phyloP scores from a whole-genome alignment of 352 stramenopile species.

The Phytopythium oedochilum region DNA sequence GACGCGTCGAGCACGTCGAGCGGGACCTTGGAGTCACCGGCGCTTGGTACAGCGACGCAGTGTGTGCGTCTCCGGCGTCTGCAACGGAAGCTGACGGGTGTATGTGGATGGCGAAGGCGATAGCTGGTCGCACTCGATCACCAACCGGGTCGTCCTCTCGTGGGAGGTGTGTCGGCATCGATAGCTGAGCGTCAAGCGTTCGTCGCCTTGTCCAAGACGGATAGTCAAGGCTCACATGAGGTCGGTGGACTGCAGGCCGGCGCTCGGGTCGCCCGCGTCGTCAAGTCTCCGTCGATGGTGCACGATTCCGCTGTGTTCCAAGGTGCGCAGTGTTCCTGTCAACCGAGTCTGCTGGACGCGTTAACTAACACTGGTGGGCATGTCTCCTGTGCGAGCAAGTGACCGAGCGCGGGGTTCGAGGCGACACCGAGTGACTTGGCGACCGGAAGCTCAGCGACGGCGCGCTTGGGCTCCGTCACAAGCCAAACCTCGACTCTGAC shows the following conservation, averaged over 20 bases:
- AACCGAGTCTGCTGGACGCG: too few species aligned
- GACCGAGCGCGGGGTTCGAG: neutral
- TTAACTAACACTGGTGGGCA: neutral
- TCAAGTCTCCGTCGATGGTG: constrained; percentile 44
- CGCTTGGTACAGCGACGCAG: constrained; percentile 14
- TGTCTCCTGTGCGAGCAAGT: neutral
- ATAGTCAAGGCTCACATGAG: neutral
- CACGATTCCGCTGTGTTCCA: constrained; percentile 33
- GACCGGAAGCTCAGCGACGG: too few species aligned
- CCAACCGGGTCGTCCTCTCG: constrained; percentile 50
- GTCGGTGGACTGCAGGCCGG: constrained; percentile 20
- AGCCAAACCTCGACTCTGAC: too few species aligned
- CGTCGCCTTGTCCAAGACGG: neutral
- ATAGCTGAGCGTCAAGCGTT: too few species aligned
- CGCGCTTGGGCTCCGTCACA: too few species aligned
- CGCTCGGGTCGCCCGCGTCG: constrained; percentile 29
- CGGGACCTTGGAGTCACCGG: constrained; percentile 12
- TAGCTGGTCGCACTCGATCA: constrained; percentile 61
- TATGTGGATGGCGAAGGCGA: constrained; percentile 32
- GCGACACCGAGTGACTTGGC: neutral
- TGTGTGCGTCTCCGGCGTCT: too few species aligned
- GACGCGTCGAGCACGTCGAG: neutral
- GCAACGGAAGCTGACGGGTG: neutral
- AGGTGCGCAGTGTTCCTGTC: constrained; percentile 14
- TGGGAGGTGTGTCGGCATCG: constrained; percentile 47